These are phyloP conservation scores for Logfia minima DNA, from an alignment of 129 eudicot species.

Conservation along the genomic window DNA sequence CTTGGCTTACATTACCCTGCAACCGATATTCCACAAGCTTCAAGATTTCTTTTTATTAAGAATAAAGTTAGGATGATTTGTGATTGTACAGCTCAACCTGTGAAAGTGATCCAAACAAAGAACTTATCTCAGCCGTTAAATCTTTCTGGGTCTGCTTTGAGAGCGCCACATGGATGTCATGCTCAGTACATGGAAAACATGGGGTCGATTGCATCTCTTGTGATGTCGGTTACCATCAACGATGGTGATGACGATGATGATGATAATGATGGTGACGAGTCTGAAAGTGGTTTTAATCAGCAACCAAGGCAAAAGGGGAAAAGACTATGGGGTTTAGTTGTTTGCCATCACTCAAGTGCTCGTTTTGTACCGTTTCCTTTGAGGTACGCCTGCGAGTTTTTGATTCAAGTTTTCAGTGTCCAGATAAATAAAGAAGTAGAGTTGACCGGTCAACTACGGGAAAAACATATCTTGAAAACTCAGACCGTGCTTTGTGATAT, in stretches of 20 bases:
- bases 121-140: conserved; percentile 66
- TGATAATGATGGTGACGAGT: conserved; percentile 53
- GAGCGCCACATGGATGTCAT: conserved; percentile 92
- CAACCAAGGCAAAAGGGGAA: conserved; percentile 46
- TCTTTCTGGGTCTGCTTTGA: conserved; percentile 66
- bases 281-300: conserved; percentile 41
- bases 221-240: conserved; percentile 70
- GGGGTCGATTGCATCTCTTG: conserved; percentile 82
- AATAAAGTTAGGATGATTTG: conserved; percentile 88
- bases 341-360: conserved; percentile 75
- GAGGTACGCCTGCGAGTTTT: conserved; percentile 81
- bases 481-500: conserved; percentile 89
- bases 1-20: conserved; percentile 92
- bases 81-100: conserved; percentile 69
- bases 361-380: conserved; percentile 76
- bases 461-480: conserved; percentile 66
- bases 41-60: conserved; percentile 79
- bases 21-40: conserved; percentile 92
- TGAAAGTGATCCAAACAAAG: conserved; percentile 62
- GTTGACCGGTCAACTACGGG: conserved; percentile 66
- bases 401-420: conserved; percentile 76
- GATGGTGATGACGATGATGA: conserved; percentile 60
- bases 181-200: conserved; percentile 83
- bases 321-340: conserved; percentile 88
- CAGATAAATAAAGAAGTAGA: conserved; percentile 83